Conservation (phyloP, 2,329 filamentous ascomycete genomes). For the Aspergillus arachidicola region DNA sequence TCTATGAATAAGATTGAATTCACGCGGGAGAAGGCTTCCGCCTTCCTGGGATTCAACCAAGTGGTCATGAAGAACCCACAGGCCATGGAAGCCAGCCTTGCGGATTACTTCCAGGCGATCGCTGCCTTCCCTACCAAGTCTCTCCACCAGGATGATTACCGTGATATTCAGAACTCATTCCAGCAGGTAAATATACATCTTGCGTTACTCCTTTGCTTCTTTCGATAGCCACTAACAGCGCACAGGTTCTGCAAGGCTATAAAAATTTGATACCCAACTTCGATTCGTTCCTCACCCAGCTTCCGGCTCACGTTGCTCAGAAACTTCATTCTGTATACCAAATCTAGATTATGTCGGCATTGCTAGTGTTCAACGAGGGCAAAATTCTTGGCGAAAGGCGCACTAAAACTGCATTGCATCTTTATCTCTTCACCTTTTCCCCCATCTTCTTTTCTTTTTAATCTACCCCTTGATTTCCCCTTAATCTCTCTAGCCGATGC, state of each 20-base stretch:
- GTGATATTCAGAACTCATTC: conserved; percentile 70
- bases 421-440: conserved; percentile 7
- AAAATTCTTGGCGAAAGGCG: conserved; percentile 26
- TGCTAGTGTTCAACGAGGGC: conserved; percentile 22
- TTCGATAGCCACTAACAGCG: background rate
- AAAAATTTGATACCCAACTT: conserved; percentile 52
- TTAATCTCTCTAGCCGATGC: conserved; percentile 1
- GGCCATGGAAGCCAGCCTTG: conserved; percentile 84
- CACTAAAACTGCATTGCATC: conserved; percentile 23
- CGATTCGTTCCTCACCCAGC: conserved; percentile 47
- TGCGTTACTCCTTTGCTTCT: background rate
- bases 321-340: conserved; percentile 47
- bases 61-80: conserved; percentile 84
- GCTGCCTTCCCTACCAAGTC: conserved; percentile 68
- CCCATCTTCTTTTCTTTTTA: conserved; percentile 10
- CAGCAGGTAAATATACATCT: conserved; percentile 62
- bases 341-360: conserved; percentile 34
- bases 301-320: conserved; percentile 42
- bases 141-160: conserved; percentile 61
- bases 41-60: conserved; percentile 85
- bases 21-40: conserved; percentile 91
- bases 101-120: conserved; percentile 82
- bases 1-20: conserved; percentile 83
- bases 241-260: conserved; percentile 49
- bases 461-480: conserved; percentile 14